A percentile compares a stretch with the other conserved stretches of the same genome.
phyloP scores from a whole-genome alignment of 306 rosid species.

The Dalbergia oliveri region DNA sequence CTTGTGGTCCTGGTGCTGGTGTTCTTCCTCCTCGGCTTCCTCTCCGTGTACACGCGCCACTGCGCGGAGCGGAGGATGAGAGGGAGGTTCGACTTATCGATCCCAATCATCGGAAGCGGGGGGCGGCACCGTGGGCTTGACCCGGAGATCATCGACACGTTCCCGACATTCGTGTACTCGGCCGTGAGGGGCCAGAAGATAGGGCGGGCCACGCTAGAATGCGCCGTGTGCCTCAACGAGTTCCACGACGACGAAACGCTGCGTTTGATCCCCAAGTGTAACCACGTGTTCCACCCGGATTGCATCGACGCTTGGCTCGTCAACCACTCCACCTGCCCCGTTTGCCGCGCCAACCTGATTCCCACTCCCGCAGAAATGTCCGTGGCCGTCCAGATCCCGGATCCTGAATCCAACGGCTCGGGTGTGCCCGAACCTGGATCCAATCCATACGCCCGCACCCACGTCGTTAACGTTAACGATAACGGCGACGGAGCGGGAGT shows the following conservation, averaged over 20 bases:
- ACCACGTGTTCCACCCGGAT: slow-evolving; percentile 82
- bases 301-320: slow-evolving; percentile 87
- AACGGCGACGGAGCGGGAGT: slow-evolving; percentile 18
- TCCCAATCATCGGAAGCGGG: slow-evolving; percentile 30
- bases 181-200: slow-evolving; percentile 73
- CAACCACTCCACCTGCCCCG: slow-evolving; percentile 85
- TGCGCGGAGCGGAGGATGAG: slow-evolving; percentile 62
- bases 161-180: slow-evolving; percentile 84
- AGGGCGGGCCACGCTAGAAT: slow-evolving; percentile 73
- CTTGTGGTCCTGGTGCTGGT: slow-evolving; percentile 59
- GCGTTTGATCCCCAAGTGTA: slow-evolving; percentile 89
- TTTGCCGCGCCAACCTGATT: slow-evolving; percentile 75
- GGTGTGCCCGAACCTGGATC: slow-evolving; percentile 7
- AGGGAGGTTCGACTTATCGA: slow-evolving; percentile 37
- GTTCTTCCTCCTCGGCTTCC: slow-evolving; percentile 72
- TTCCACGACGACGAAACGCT: slow-evolving; percentile 80
- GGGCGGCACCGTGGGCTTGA: slow-evolving; percentile 67
- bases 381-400: neutral
- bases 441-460: neutral
- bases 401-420: slow-evolving; percentile 1
- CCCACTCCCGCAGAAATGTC: slow-evolving; percentile 60
- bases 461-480: neutral
- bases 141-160: slow-evolving; percentile 61
- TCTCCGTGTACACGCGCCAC: slow-evolving; percentile 90
- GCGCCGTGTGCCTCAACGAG: slow-evolving; percentile 94